phyloP scores from a whole-genome alignment of 2,329 filamentous ascomycete genomes.

The Cladosporium sp. region DNA sequence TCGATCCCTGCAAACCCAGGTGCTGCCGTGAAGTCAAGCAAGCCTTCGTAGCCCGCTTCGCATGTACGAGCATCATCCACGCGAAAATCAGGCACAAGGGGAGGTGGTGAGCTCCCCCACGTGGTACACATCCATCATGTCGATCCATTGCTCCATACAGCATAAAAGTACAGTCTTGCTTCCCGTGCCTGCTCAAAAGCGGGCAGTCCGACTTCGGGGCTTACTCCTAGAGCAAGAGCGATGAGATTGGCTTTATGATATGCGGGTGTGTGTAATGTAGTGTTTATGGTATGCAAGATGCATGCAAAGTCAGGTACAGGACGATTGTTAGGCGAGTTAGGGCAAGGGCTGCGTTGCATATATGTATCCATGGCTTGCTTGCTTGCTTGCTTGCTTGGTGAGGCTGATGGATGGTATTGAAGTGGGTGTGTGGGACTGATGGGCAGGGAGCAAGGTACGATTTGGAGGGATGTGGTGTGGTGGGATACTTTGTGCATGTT shows the following conservation, averaged over 20 bases:
- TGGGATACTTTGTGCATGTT: too few species aligned
- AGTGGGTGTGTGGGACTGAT: background rate
- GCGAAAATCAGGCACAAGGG: background rate
- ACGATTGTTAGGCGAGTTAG: background rate
- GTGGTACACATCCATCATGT: background rate
- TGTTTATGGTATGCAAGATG: background rate
- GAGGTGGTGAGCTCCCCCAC: background rate
- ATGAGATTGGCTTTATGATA: background rate
- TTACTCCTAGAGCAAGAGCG: background rate
- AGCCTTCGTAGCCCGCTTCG: background rate
- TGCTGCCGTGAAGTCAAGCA: background rate
- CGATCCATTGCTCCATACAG: background rate
- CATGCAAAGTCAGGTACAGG: background rate
- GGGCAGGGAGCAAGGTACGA: background rate
- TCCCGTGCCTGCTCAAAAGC: background rate
- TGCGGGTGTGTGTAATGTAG: background rate
- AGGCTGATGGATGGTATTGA: background rate
- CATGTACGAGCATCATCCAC: background rate
- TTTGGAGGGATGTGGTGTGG: too few species aligned
- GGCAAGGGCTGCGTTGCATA: background rate
- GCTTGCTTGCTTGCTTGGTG: background rate
- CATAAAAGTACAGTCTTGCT: background rate
- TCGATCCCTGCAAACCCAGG: background rate
- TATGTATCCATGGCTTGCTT: background rate
- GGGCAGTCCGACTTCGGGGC: background rate